Conservation (phyloP, 495 filamentous ascomycete species). For the Penicillium waksmanii region DNA sequence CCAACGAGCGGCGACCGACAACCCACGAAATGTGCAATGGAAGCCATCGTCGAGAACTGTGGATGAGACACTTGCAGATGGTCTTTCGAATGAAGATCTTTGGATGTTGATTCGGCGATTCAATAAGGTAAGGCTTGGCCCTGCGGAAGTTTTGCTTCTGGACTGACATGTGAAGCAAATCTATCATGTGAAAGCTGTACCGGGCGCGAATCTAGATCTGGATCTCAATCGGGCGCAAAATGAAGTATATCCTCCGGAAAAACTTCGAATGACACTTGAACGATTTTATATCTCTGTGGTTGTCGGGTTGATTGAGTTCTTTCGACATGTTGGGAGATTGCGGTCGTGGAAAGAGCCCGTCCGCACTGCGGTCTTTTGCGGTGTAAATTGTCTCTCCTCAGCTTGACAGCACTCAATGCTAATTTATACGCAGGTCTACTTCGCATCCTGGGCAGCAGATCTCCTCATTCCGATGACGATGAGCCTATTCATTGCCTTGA, state of each 20-base stretch:
- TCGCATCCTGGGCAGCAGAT: slow-evolving; percentile 73
- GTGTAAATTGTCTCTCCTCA: slow-evolving; percentile 38
- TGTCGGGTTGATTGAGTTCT: slow-evolving; percentile 65
- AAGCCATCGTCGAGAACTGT: slow-evolving; percentile 24
- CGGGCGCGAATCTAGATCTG: slow-evolving; percentile 59
- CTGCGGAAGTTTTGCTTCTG: not conserved
- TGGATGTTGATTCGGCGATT: slow-evolving; percentile 82
- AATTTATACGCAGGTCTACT: slow-evolving; percentile 59
- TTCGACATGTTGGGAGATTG: slow-evolving; percentile 75
- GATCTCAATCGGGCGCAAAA: slow-evolving; percentile 82
- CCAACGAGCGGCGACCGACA: slow-evolving; percentile 10
- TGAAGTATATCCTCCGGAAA: slow-evolving; percentile 86
- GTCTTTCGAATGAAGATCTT: slow-evolving; percentile 79
- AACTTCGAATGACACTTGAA: slow-evolving; percentile 79
- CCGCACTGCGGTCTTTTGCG: slow-evolving; percentile 69
- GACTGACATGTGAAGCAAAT: slow-evolving; percentile 66
- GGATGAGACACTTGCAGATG: slow-evolving; percentile 37
- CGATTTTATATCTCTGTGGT: slow-evolving; percentile 82
- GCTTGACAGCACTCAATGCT: not conserved
- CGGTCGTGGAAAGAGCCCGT: slow-evolving; percentile 78
- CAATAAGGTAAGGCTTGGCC: slow-evolving; percentile 64
- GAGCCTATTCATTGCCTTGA: slow-evolving; percentile 61
- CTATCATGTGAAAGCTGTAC: slow-evolving; percentile 78
- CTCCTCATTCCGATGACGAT: slow-evolving; percentile 68
- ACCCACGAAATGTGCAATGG: slow-evolving; percentile 22